Percentiles rank a stretch among this genome's conserved stretches.
These are phyloP conservation scores for Schizosaccharomyces lindneri DNA, from an alignment of 805 yeast genomes.

Conservation along the genomic window DNA sequence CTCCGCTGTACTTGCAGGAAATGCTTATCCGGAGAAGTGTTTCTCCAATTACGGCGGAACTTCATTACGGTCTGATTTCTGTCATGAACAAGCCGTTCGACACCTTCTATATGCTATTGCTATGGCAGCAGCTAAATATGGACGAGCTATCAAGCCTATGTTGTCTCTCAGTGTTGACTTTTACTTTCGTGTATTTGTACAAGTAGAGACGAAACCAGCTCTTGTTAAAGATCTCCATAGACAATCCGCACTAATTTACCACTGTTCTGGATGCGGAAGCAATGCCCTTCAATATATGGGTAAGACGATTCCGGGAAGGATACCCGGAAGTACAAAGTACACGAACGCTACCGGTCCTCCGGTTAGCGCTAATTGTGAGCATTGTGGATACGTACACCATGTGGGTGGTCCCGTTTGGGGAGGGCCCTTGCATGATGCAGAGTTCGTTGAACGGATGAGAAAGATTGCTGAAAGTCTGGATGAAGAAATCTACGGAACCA, in stretches of 20 bases:
- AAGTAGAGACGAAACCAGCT: conserved; percentile 53
- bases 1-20: conserved; percentile 83
- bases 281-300: conserved; percentile 54
- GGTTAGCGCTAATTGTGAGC: conserved; percentile 34
- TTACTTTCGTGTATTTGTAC: conserved; percentile 65
- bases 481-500: conserved; percentile 43
- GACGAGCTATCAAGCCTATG: conserved; percentile 66
- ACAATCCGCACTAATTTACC: conserved; percentile 50
- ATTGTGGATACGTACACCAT: conserved; percentile 47
- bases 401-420: conserved; percentile 96
- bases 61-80: conserved; percentile 52
- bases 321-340: conserved; percentile 13
- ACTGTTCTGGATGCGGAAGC: conserved; percentile 73
- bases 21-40: conserved; percentile 90
- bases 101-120: conserved; percentile 56
- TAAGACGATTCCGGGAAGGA: conserved; percentile 17
- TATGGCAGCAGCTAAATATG: conserved; percentile 70
- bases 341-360: conserved; percentile 39
- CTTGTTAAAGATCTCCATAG: conserved; percentile 56
- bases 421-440: conserved; percentile 44
- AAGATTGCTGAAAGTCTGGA: conserved; percentile 27
- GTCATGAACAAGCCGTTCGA: conserved; percentile 83
- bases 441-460: conserved; percentile 41
- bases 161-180: conserved; percentile 73
- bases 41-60: conserved; percentile 86